Evolutionary conservation across 1,139 yeast species (phyloP).

Genomic region (Zygoascus sp.): DNA sequence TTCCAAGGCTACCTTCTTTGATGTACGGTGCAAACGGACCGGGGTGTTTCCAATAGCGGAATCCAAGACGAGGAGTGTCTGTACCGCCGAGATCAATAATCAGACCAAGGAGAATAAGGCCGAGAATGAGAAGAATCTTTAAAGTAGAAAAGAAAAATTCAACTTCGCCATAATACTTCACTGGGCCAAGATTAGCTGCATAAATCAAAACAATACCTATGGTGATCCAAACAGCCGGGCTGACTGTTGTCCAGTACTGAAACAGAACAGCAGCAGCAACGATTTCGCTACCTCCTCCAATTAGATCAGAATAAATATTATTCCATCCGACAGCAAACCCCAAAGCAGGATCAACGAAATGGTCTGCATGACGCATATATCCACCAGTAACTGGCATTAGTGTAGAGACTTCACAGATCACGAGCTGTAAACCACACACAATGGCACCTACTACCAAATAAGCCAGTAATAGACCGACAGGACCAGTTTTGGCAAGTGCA

Average conservation of each 20-base stretch:
- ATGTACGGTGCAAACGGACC: slow-evolving; percentile 59
- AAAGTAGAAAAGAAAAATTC: slow-evolving; percentile 33
- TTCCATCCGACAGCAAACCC: slow-evolving; percentile 36
- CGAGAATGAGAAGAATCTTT: slow-evolving; percentile 27
- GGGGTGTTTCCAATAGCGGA: slow-evolving; percentile 82
- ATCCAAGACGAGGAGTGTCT: slow-evolving; percentile 46
- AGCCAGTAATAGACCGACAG: slow-evolving; percentile 61
- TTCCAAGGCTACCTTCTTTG: slow-evolving; percentile 42
- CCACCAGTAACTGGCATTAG: slow-evolving; percentile 66
- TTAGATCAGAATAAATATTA: slow-evolving; percentile 37
- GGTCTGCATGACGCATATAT: slow-evolving; percentile 62
- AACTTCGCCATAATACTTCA: slow-evolving; percentile 35
- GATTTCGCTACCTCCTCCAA: slow-evolving; percentile 46
- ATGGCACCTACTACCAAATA: slow-evolving; percentile 60
- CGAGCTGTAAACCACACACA: slow-evolving; percentile 65
- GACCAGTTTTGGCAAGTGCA: slow-evolving; percentile 63
- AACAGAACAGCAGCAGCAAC: slow-evolving; percentile 37
- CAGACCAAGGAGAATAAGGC: slow-evolving; percentile 29
- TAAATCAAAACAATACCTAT: slow-evolving; percentile 32
- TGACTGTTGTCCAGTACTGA: slow-evolving; percentile 33
- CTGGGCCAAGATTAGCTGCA: slow-evolving; percentile 35
- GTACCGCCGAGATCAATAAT: slow-evolving; percentile 34
- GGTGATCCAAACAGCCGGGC: slow-evolving; percentile 34
- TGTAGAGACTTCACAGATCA: slow-evolving; percentile 70
- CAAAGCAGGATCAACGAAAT: slow-evolving; percentile 31